Conservation (phyloP, 2,329 filamentous ascomycete genomes). For the Sporothrix variecibatus region DNA sequence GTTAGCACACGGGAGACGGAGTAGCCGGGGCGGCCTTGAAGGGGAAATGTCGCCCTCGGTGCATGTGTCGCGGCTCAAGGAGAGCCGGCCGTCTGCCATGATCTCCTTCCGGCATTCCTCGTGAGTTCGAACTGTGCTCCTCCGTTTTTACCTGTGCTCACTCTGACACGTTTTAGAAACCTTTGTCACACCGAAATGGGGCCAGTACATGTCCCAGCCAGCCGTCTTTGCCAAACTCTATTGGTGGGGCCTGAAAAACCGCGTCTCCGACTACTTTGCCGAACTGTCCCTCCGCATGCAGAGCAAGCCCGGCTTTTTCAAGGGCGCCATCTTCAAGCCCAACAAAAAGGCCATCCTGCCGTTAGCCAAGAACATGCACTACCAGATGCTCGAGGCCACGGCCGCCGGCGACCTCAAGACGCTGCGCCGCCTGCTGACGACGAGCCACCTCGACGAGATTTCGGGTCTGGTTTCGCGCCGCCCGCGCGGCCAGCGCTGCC, state of each 20-base stretch:
- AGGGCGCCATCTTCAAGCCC: slow-evolving; percentile 48
- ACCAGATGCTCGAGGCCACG: slow-evolving; percentile 61
- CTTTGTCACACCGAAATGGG: slow-evolving; percentile 49
- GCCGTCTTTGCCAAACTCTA: slow-evolving; percentile 41
- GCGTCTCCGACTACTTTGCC: slow-evolving; percentile 41
- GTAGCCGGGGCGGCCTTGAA: neutral
- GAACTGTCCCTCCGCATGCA: slow-evolving; percentile 45
- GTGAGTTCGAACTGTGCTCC: slow-evolving; percentile 14
- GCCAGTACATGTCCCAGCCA: slow-evolving; percentile 38
- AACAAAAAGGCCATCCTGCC: slow-evolving; percentile 47
- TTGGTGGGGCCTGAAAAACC: slow-evolving; percentile 42
- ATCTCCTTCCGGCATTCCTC: slow-evolving; percentile 31
- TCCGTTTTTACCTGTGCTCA: neutral
- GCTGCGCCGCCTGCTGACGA: slow-evolving; percentile 54
- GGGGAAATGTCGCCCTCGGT: slow-evolving; percentile 26
- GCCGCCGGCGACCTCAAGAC: slow-evolving; percentile 57
- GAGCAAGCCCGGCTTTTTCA: slow-evolving; percentile 49
- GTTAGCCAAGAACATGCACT: slow-evolving; percentile 61
- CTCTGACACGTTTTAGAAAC: slow-evolving; percentile 43
- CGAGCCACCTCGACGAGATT: slow-evolving; percentile 55
- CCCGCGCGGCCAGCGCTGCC: slow-evolving; percentile 45
- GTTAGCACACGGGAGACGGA: neutral
- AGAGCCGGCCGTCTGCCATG: slow-evolving; percentile 9
- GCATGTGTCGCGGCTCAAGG: slow-evolving; percentile 21
- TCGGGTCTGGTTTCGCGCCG: slow-evolving; percentile 56